A percentile compares a stretch with the other conserved stretches of the same genome.
Evolutionary conservation across 2,329 filamentous ascomycete genomes (phyloP).

Genomic region (Daldinia sp.): DNA sequence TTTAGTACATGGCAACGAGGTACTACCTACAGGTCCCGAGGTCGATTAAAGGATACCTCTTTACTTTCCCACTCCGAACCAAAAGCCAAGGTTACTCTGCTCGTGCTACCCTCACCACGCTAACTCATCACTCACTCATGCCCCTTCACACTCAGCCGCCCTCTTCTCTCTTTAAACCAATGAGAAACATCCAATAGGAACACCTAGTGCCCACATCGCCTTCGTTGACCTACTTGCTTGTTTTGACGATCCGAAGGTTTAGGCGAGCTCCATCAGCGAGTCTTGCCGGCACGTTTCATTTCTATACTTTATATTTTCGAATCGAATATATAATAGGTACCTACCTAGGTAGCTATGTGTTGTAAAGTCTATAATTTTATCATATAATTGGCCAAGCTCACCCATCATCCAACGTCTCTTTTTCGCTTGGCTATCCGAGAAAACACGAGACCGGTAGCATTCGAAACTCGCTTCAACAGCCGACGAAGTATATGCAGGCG

Average conservation of each 20-base stretch:
- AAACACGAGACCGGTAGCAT: conserved; percentile 10
- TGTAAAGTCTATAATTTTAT: neutral
- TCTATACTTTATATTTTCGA: neutral
- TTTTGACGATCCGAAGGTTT: conserved; percentile 37
- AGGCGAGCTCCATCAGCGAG: conserved; percentile 33
- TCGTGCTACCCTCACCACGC: too few relatives aligned
- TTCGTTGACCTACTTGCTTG: conserved; percentile 32
- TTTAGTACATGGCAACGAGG: too few relatives aligned
- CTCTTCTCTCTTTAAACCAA: conserved; percentile 16
- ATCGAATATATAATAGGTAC: conserved; percentile 2
- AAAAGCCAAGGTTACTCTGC: conserved; percentile 32
- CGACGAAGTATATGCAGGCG: neutral
- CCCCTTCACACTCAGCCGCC: conserved; percentile 37
- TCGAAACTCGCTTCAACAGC: conserved; percentile 16
- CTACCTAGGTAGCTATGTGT: too few relatives aligned
- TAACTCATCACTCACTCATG: too few relatives aligned
- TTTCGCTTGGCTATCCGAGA: conserved; percentile 29
- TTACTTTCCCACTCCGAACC: too few relatives aligned
- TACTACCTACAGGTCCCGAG: too few relatives aligned
- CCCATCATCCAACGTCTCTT: conserved; percentile 5
- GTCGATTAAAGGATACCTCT: too few relatives aligned
- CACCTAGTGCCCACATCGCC: conserved; percentile 22
- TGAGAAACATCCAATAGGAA: conserved; percentile 10
- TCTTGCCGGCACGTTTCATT: conserved; percentile 31
- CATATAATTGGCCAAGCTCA: conserved; percentile 16